Percentiles rank a stretch among this genome's conserved stretches.
phyloP scores from a whole-genome alignment of 768 basidiomycete genomes.

The Solioccasus polychromus region DNA sequence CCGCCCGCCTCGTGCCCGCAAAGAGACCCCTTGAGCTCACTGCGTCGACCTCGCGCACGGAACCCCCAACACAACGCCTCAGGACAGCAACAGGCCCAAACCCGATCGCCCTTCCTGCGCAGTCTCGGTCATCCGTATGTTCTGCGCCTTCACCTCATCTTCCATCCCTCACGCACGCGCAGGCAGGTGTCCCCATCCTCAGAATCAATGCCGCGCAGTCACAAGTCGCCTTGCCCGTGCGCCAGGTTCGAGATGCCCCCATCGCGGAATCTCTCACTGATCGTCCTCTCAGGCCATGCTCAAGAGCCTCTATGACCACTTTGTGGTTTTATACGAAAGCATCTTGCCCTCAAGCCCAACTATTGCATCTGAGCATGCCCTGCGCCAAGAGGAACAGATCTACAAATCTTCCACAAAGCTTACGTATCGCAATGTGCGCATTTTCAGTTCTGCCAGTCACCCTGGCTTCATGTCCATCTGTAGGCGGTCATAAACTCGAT shows the following conservation, averaged over 20 bases:
- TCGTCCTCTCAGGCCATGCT: constrained; percentile 58
- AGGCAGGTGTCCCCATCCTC: constrained; percentile 66
- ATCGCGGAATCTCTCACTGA: not conserved
- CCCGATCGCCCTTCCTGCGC: constrained; percentile 42
- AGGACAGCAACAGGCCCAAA: constrained; percentile 45
- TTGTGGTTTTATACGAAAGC: constrained; percentile 59
- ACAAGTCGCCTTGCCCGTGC: constrained; percentile 66
- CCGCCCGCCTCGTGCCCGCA: constrained; percentile 37
- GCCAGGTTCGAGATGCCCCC: constrained; percentile 51
- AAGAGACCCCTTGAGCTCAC: constrained; percentile 45
- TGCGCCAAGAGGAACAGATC: constrained; percentile 77
- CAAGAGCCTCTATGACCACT: constrained; percentile 71
- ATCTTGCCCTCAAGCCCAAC: constrained; percentile 53
- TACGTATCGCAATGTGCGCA: constrained; percentile 78
- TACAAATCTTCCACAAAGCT: constrained; percentile 71
- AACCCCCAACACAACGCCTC: constrained; percentile 66
- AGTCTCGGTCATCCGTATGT: constrained; percentile 33
- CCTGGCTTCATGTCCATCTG: constrained; percentile 11
- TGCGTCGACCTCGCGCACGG: constrained; percentile 26
- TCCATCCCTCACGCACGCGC: not conserved
- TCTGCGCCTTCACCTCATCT: not conserved
- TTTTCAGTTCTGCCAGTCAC: not conserved
- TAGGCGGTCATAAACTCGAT: constrained; percentile 54
- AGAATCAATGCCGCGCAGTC: constrained; percentile 66
- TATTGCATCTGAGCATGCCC: constrained; percentile 74